phyloP scores from a whole-genome alignment of 2,329 filamentous ascomycete species.

The Cordyceps pruinosa region DNA sequence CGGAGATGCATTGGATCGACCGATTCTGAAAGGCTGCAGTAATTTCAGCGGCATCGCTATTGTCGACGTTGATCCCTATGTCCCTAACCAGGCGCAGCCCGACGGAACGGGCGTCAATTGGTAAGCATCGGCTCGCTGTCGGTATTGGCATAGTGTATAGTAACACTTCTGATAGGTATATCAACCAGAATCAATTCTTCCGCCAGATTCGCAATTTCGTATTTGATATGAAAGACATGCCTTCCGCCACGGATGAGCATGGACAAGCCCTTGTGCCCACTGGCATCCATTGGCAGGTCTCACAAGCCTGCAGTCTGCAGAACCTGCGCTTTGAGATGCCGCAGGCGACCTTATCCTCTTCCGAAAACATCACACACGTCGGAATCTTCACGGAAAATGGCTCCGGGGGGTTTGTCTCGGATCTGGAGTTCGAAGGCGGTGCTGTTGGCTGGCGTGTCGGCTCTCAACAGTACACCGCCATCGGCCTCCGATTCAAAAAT shows the following conservation, averaged over 20 bases:
- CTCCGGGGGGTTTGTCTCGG: slow-evolving; percentile 53
- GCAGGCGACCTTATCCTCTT: not conserved
- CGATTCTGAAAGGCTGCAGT: slow-evolving; percentile 45
- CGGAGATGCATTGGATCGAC: slow-evolving; percentile 54
- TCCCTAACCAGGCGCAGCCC: slow-evolving; percentile 41
- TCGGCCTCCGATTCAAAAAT: slow-evolving; percentile 54
- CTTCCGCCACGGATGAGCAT: slow-evolving; percentile 28
- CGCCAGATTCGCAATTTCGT: slow-evolving; percentile 53
- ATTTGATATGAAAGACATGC: slow-evolving; percentile 48
- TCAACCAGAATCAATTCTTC: slow-evolving; percentile 55
- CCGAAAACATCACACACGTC: not conserved
- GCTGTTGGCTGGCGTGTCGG: slow-evolving; percentile 50
- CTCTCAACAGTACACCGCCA: slow-evolving; percentile 60
- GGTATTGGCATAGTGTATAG: too few species aligned
- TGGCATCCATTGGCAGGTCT: slow-evolving; percentile 56
- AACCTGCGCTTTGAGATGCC: slow-evolving; percentile 53
- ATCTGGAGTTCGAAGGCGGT: slow-evolving; percentile 45
- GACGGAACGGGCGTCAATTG: not conserved
- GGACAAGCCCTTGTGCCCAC: slow-evolving; percentile 24
- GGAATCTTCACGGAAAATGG: slow-evolving; percentile 44
- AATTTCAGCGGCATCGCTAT: slow-evolving; percentile 60
- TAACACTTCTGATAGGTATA: slow-evolving; percentile 45
- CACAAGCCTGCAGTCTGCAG: slow-evolving; percentile 50
- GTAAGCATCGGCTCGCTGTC: slow-evolving; percentile 27
- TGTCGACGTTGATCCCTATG: slow-evolving; percentile 59